Conservation (phyloP, 2,329 filamentous ascomycete genomes). For the Fusarium verticillioides region DNA sequence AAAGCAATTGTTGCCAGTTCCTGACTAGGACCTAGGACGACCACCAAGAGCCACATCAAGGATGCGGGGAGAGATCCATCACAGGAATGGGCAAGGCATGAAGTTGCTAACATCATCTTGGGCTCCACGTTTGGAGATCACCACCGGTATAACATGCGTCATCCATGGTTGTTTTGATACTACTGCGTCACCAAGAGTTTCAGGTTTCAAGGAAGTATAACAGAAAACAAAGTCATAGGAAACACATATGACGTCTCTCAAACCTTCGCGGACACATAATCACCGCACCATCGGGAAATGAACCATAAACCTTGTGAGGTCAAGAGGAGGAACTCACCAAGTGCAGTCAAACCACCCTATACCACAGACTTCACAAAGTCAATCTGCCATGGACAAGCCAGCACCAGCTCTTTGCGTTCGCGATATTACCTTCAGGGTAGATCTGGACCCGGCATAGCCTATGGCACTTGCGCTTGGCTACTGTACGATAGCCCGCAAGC, state of each 20-base stretch:
- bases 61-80: slow-evolving; percentile 39
- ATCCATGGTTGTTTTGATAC: not conserved
- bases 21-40: slow-evolving; percentile 40
- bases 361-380: not conserved
- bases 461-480: not conserved
- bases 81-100: slow-evolving; percentile 25
- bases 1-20: slow-evolving; percentile 36
- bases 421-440: slow-evolving; percentile 36
- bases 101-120: slow-evolving; percentile 23
- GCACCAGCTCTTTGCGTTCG: slow-evolving; percentile 17
- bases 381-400: slow-evolving; percentile 2
- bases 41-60: slow-evolving; percentile 31
- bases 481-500: slow-evolving; percentile 4
- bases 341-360: slow-evolving; percentile 14
- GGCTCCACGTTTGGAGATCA: slow-evolving; percentile 29
- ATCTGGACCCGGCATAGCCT: slow-evolving; percentile 14
- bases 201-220: not conserved
- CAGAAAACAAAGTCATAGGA: not conserved
- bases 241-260: not conserved
- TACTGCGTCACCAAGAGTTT: not conserved
- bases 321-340: not conserved
- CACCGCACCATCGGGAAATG: not conserved
- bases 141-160: not conserved
- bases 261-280: not conserved
- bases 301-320: not conserved